Conservation (phyloP, 2,329 filamentous ascomycete genomes). For the Ceratocystis cubensis region DNA sequence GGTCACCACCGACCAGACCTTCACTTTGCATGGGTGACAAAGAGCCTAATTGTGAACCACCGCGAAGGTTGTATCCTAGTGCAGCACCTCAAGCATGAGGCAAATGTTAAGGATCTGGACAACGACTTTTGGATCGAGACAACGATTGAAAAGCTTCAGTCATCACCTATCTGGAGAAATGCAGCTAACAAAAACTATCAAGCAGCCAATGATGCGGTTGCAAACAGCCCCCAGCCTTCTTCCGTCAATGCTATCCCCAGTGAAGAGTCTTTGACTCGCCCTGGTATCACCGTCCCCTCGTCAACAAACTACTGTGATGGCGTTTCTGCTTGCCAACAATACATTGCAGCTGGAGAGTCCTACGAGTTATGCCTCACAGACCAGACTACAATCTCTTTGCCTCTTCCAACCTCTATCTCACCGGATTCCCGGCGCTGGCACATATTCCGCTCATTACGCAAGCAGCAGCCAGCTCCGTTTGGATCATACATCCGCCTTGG, state of each 20-base stretch:
- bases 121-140: conserved; percentile 2
- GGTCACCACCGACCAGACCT: conserved; percentile 50
- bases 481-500: conserved; percentile 67
- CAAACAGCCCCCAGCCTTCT: background rate
- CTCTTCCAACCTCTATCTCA: conserved; percentile 27
- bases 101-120: conserved; percentile 24
- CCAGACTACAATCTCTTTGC: conserved; percentile 50
- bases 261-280: conserved; percentile 5
- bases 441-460: conserved; percentile 58
- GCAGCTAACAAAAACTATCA: background rate
- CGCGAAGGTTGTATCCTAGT: conserved; percentile 47
- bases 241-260: background rate
- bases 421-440: conserved; percentile 43
- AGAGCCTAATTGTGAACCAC: conserved; percentile 68
- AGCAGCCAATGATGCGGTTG: background rate
- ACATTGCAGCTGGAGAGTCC: conserved; percentile 64
- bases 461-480: conserved; percentile 69
- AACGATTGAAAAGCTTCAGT: conserved; percentile 7
- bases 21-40: conserved; percentile 62
- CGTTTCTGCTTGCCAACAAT: conserved; percentile 56
- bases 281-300: conserved; percentile 30
- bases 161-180: conserved; percentile 26
- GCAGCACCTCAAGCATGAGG: conserved; percentile 45
- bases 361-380: conserved; percentile 79
- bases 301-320: conserved; percentile 48